Conservation (phyloP, 495 filamentous ascomycete genomes). For the Penicillium odoratum region DNA sequence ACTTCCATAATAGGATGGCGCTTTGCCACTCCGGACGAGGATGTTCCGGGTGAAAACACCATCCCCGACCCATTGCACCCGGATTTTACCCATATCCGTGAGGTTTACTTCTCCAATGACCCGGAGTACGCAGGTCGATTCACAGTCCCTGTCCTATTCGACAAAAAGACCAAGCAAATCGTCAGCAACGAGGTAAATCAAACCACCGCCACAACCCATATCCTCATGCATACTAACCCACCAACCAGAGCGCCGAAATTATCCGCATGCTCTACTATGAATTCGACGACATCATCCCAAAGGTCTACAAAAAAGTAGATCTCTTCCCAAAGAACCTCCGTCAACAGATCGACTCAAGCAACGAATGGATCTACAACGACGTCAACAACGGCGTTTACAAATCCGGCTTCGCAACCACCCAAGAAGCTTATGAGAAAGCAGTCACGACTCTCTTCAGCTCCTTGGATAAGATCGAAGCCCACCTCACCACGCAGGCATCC, state of each 20-base stretch:
- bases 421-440: conserved; percentile 74
- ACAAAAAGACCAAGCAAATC: conserved; percentile 58
- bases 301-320: conserved; percentile 57
- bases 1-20: conserved; percentile 65
- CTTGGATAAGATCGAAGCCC: conserved; percentile 68
- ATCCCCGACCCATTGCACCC: conserved; percentile 53
- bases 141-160: conserved; percentile 63
- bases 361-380: conserved; percentile 80
- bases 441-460: conserved; percentile 67
- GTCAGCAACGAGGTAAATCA: conserved; percentile 56
- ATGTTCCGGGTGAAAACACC: conserved; percentile 57
- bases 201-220: not conserved
- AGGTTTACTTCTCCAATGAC: conserved; percentile 62
- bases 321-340: conserved; percentile 62
- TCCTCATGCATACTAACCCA: conserved; percentile 3
- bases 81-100: conserved; percentile 56
- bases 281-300: conserved; percentile 69
- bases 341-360: conserved; percentile 68
- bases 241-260: conserved; percentile 49
- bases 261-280: conserved; percentile 71
- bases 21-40: conserved; percentile 66
- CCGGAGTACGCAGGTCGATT: conserved; percentile 60
- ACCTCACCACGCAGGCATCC: conserved; percentile 51
- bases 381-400: conserved; percentile 91
- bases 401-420: conserved; percentile 67